A percentile compares a stretch with the other conserved stretches of the same genome.
Evolutionary conservation across 257 asterid genomes (phyloP).

Genomic region (Fraxinus pennsylvanica): DNA sequence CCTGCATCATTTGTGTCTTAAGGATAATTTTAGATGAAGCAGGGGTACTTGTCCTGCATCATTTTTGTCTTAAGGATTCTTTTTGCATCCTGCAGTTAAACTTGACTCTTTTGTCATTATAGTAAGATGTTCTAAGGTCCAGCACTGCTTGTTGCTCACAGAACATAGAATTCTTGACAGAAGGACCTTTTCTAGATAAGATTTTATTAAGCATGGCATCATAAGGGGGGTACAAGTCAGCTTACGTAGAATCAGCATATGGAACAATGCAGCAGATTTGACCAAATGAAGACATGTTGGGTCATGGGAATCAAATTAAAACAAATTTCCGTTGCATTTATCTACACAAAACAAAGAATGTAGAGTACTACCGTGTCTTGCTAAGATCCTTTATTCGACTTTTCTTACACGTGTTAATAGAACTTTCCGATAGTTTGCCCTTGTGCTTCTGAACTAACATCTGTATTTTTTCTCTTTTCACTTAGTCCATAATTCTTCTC

Average conservation of each 20-base stretch:
- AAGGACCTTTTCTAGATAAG: background rate
- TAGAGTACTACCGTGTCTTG: background rate
- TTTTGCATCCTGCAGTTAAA: background rate
- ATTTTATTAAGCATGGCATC: background rate
- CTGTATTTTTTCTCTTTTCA: background rate
- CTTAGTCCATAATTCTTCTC: background rate
- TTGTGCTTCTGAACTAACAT: background rate
- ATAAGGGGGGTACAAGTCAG: background rate
- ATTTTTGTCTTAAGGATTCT: background rate
- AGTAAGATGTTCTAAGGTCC: background rate
- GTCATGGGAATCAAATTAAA: background rate
- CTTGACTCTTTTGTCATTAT: background rate
- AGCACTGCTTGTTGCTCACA: background rate
- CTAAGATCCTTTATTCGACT: background rate
- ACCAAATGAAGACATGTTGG: background rate
- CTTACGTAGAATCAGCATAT: background rate
- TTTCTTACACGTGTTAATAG: background rate
- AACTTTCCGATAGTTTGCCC: background rate
- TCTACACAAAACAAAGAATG: background rate
- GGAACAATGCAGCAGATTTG: background rate
- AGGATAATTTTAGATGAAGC: background rate
- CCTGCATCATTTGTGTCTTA: background rate
- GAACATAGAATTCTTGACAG: background rate
- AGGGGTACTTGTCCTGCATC: background rate
- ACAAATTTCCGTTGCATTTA: background rate